Base-by-base conservation (phyloP, 768 basidiomycete genomes). In the Hypholoma sublateritium region DNA sequence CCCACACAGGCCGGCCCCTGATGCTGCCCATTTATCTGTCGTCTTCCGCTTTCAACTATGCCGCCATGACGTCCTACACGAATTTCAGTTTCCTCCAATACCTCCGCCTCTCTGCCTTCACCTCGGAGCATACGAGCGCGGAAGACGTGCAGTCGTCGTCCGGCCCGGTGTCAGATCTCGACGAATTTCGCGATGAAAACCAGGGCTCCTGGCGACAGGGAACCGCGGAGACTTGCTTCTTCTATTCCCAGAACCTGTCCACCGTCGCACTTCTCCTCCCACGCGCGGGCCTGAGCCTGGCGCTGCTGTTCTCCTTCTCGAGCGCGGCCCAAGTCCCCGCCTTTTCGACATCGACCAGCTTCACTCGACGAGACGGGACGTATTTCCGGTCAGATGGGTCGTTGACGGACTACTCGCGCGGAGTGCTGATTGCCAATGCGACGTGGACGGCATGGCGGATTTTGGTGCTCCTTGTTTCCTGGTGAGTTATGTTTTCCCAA, bases 21-120 rank as follows among this genome's bases (percentile, higher is more conserved):
- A 86, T 95, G 58, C 77, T 89, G 51, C 89, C 92, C 6, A 83
- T 96, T 57, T 94, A 94, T 70, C 77, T 92, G 42, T 95, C 93
- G 1, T 78, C 91, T 1, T 78, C 92, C 14, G 91, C 85, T 5
- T 89, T 85, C 76, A 89, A 83, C 64, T 77, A 88, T 53, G 88
- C 83, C 28, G 83, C 84, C 36, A 83, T 95, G 76, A 81, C 86
- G 1, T 94, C 91, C 14, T 95, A 88, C 73, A 82, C 83, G 51
- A 86, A 87, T 72, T 95, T 93, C 70, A 88, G 87, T 71, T 94
- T 94, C 77, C 76, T 95, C 62, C 84, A 87, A 57, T 82, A 94
- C 70, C 77, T 95, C 61, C 88, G 93, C 41, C 76, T 77, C 59
- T 82, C 86, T 24, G 89, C 92, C 34, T 88, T 89, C 67, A 70